Evolutionary conservation across 768 basidiomycete genomes (phyloP), one percentile per base, ranked within the genome.

Genomic region (Asterophora lycoperdoides): DNA sequence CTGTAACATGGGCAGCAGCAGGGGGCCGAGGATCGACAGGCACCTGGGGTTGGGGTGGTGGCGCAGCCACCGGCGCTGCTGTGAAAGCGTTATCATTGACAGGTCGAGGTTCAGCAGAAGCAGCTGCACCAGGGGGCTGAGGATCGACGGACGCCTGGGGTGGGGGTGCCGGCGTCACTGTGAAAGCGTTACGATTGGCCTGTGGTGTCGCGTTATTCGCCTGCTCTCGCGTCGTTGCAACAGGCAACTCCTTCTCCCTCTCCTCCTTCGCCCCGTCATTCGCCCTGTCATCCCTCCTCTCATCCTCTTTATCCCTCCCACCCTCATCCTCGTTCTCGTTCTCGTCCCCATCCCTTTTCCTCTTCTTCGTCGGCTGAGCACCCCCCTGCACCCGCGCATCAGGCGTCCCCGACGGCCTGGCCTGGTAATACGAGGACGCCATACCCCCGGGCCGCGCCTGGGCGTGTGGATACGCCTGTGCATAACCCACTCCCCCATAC

Each of bases 401-500:
- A 3, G 44, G 14, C 14, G 44, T 23, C 6, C 23, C 5, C 28
- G 41, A 11, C 20, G 10, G 26, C 3, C 23, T 26, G 15, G 36
- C 1, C 45, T 46, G 36, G 29, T 46, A 28, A 38, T 46, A 46
- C 36, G 45, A 38, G 8, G n/a, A 32, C 26, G 29, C 14, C 36
- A 4, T 8, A 8, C 23, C 44, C 44, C 35, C 36, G 1, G 37
- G 3, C 9, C 9, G 36, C 3, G 36, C 35, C 5, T 37, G 36
- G 4, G 19, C 19, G 13, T 44, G 43, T 2, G 13, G 15, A 18
- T 44, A 34, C 43, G 32, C 5, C 18, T 26, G 34, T 14, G 15
- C 8, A 15, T 38, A 17, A 3, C 13, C 23, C 23, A 23, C 6
- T 23, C 23, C 23, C 23, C 23, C 36, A 38, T 18, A 19, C 8